A percentile compares a stretch with the other conserved stretches of the same genome.
Conservation (phyloP, 2,329 filamentous ascomycete species). For the Colletotrichum cordylinicola region DNA sequence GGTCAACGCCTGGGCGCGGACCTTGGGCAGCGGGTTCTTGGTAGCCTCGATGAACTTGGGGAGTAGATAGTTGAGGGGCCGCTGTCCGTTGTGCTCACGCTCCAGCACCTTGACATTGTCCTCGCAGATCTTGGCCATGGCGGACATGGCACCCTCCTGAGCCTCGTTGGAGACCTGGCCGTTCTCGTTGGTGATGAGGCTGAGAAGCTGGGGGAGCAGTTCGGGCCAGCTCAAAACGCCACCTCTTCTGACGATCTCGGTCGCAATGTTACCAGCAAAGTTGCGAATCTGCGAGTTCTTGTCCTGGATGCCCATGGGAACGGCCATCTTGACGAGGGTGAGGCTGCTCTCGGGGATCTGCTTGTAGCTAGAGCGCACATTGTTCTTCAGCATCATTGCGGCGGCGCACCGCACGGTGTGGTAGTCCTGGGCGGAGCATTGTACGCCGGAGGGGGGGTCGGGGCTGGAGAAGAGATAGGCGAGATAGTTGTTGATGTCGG, state of each 20-base stretch:
- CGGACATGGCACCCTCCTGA: conserved; percentile 93
- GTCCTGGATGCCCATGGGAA: conserved; percentile 83
- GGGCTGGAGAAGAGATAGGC: conserved; percentile 85
- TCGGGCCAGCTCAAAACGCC: conserved; percentile 92
- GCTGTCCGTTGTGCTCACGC: conserved; percentile 85
- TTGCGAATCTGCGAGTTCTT: conserved; percentile 81
- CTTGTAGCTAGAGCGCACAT: conserved; percentile 78
- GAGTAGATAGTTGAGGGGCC: conserved; percentile 86
- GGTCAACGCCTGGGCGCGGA: conserved; percentile 80
- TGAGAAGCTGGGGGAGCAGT: conserved; percentile 81
- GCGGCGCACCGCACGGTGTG: conserved; percentile 84
- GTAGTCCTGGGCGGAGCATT: conserved; percentile 66
- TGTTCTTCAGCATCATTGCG: conserved; percentile 95
- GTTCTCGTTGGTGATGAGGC: conserved; percentile 75
- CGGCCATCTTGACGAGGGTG: conserved; percentile 77
- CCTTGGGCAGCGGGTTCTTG: conserved; percentile 74
- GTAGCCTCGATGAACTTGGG: conserved; percentile 91
- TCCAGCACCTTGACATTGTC: conserved; percentile 90
- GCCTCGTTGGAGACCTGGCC: conserved; percentile 73
- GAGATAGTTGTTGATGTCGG: conserved; percentile 97
- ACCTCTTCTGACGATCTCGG: conserved; percentile 84
- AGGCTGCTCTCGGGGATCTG: conserved; percentile 77
- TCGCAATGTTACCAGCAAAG: conserved; percentile 92
- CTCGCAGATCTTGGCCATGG: conserved; percentile 94
- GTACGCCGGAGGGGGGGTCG: conserved; percentile 65